A percentile compares a stretch with the other conserved stretches of the same genome.
phyloP scores from a whole-genome alignment of 164 flowering plant genomes.

The Liriodendron chinense region DNA sequence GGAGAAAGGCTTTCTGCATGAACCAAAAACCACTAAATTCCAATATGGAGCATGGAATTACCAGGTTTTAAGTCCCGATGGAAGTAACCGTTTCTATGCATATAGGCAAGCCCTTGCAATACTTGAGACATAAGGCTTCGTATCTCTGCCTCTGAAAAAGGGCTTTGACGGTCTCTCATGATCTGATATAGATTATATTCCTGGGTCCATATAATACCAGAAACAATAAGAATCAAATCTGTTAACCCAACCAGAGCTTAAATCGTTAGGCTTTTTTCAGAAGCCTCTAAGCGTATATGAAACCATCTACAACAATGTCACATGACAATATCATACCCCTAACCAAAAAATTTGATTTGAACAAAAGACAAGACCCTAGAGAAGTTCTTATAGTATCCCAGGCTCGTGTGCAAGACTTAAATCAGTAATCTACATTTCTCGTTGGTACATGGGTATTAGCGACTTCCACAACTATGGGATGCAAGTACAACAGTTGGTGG shows the following conservation, averaged over 20 bases:
- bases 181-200: constrained; percentile 73
- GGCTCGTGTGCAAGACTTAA: too few relatives aligned
- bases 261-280: neutral
- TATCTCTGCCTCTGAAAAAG: constrained; percentile 72
- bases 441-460: too few relatives aligned
- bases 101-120: constrained; percentile 70
- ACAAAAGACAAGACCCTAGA: too few relatives aligned
- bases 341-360: too few relatives aligned
- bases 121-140: constrained; percentile 63
- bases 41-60: constrained; percentile 17
- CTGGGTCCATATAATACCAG: constrained; percentile 29
- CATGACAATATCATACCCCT: too few relatives aligned
- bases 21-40: neutral
- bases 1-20: constrained; percentile 1
- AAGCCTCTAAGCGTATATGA: too few relatives aligned
- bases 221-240: constrained; percentile 3
- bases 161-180: constrained; percentile 52
- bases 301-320: too few relatives aligned
- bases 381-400: too few relatives aligned
- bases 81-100: constrained; percentile 76
- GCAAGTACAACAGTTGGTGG: too few relatives aligned
- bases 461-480: too few relatives aligned
- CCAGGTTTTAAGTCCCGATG: constrained; percentile 92
- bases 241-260: neutral
- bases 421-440: too few relatives aligned